Evolutionary conservation across 805 yeast genomes (phyloP).

Genomic region (Huiozyma naganishii): DNA sequence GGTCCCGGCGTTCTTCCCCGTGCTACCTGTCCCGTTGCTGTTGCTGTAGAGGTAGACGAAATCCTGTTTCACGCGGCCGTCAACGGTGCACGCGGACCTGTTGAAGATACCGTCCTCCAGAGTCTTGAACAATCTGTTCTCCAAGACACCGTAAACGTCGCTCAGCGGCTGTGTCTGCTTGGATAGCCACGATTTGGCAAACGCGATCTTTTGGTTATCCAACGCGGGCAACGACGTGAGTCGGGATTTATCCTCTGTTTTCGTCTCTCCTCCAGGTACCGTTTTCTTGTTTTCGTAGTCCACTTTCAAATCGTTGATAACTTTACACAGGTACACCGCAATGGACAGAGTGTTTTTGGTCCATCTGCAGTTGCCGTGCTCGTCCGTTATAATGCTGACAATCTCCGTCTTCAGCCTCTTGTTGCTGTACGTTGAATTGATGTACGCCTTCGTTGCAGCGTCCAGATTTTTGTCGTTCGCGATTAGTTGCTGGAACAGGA

Average conservation of each 20-base stretch:
- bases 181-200: constrained; percentile 68
- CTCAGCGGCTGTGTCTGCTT: constrained; percentile 81
- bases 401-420: constrained; percentile 55
- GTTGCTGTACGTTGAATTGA: constrained; percentile 30
- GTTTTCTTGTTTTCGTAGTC: constrained; percentile 12
- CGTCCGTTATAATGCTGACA: constrained; percentile 70
- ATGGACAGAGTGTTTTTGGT: constrained; percentile 68
- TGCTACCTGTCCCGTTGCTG: not conserved
- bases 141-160: constrained; percentile 66
- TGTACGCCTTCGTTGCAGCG: constrained; percentile 26
- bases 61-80: constrained; percentile 27
- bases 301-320: constrained; percentile 21
- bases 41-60: constrained; percentile 22
- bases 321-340: constrained; percentile 40
- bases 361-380: constrained; percentile 84
- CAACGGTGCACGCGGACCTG: constrained; percentile 29
- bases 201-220: constrained; percentile 30
- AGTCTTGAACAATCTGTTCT: constrained; percentile 48
- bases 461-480: constrained; percentile 25
- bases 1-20: not conserved
- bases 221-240: constrained; percentile 11
- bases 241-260: not conserved
- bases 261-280: not conserved
- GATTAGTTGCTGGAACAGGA: constrained; percentile 61
- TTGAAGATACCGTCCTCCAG: constrained; percentile 31